phyloP scores from a whole-genome alignment of 2,329 filamentous ascomycete species.

The Dendrostoma leiphaemia region DNA sequence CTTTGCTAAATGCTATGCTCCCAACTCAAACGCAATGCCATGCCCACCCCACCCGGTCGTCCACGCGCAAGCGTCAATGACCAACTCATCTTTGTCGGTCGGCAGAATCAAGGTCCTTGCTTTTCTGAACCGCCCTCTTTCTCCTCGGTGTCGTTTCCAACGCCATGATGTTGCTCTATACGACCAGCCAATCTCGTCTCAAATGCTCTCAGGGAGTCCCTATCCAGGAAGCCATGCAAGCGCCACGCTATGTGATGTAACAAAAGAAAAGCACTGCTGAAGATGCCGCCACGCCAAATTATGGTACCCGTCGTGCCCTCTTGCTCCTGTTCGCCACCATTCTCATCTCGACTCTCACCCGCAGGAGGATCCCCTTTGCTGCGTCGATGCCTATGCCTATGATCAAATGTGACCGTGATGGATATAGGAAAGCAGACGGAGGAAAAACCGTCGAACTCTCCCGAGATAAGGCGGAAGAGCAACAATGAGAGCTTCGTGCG shows the following conservation, averaged over 20 bases:
- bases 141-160: background rate
- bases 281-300: background rate
- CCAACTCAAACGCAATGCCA: background rate
- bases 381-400: background rate
- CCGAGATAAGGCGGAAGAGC: background rate
- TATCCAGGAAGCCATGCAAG: slow-evolving; percentile 14
- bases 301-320: background rate
- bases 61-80: background rate
- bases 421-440: slow-evolving; percentile 9
- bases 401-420: background rate
- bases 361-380: slow-evolving; percentile 3
- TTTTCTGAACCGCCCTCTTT: background rate
- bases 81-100: background rate
- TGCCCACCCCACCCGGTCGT: background rate
- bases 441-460: slow-evolving; percentile 1
- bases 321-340: background rate
- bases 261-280: slow-evolving; percentile 16
- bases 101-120: too few species aligned
- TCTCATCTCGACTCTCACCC: background rate
- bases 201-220: background rate
- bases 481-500: background rate
- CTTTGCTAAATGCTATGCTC: background rate
- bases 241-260: slow-evolving; percentile 19
- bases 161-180: background rate
- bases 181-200: background rate